Evolutionary conservation across 2,329 filamentous ascomycete genomes (phyloP).

Genomic region (Exophiala xenobiotica): DNA sequence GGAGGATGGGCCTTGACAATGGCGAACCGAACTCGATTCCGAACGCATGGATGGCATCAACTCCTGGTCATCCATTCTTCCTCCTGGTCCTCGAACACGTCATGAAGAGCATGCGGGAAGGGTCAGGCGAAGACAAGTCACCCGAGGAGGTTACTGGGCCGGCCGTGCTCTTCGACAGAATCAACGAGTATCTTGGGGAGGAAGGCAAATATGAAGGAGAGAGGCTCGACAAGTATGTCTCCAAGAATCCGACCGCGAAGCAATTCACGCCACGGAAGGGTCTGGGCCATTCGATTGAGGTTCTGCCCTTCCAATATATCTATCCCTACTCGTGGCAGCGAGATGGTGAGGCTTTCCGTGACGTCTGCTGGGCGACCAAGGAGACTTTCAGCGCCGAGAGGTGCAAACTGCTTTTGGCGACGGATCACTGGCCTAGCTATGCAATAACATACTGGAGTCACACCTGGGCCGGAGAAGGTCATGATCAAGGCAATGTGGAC

Average conservation of each 20-base stretch:
- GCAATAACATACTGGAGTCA: slow-evolving; percentile 33
- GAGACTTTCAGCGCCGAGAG: slow-evolving; percentile 22
- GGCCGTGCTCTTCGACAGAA: slow-evolving; percentile 22
- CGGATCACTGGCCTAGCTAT: slow-evolving; percentile 29
- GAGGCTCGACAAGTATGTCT: slow-evolving; percentile 21
- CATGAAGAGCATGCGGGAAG: slow-evolving; percentile 15
- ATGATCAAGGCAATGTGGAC: slow-evolving; percentile 23
- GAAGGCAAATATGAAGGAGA: slow-evolving; percentile 19
- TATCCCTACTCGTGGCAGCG: slow-evolving; percentile 31
- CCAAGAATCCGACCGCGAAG: slow-evolving; percentile 26
- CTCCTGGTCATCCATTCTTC: slow-evolving; percentile 39
- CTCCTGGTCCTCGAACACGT: slow-evolving; percentile 32
- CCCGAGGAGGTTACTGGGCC: slow-evolving; percentile 29
- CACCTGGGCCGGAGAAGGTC: slow-evolving; percentile 25
- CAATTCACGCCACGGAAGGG: slow-evolving; percentile 23
- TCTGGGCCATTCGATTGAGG: slow-evolving; percentile 25
- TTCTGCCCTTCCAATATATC: slow-evolving; percentile 27
- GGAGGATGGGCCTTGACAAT: slow-evolving; percentile 36
- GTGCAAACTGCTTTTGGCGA: slow-evolving; percentile 28
- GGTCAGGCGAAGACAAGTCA: slow-evolving; percentile 1
- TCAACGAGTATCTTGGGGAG: slow-evolving; percentile 17
- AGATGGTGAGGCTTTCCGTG: slow-evolving; percentile 26
- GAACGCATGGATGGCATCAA: slow-evolving; percentile 41
- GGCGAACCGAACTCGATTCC: slow-evolving; percentile 37
- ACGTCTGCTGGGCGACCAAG: slow-evolving; percentile 26